Evolutionary conservation across 2,329 filamentous ascomycete genomes (phyloP).

Genomic region (Coniochaeta sp.): DNA sequence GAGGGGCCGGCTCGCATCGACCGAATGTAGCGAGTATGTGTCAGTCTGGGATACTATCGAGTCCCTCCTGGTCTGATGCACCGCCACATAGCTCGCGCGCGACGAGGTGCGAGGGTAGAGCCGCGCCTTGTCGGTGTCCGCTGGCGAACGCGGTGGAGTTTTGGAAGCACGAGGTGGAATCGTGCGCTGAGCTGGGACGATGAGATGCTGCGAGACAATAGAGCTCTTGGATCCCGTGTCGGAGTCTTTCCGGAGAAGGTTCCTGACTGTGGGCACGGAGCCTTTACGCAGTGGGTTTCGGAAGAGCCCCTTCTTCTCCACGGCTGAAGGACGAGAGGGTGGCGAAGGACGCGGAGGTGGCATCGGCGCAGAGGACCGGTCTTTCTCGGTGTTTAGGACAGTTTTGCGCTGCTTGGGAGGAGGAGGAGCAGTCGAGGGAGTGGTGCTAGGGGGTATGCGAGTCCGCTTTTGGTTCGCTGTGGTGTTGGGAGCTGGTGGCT

Average conservation of each 20-base stretch:
- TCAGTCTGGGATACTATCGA: slow-evolving; percentile 51
- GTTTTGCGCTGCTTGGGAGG: slow-evolving; percentile 14
- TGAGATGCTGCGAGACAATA: slow-evolving; percentile 17
- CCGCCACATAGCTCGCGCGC: slow-evolving; percentile 39
- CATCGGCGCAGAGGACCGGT: background rate
- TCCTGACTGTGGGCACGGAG: slow-evolving; percentile 36
- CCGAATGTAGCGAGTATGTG: slow-evolving; percentile 43
- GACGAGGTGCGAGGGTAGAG: slow-evolving; percentile 32
- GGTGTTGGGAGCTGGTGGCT: background rate
- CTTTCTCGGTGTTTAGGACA: slow-evolving; percentile 21
- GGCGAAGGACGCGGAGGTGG: background rate
- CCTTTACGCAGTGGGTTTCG: slow-evolving; percentile 43
- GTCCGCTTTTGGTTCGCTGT: slow-evolving; percentile 38
- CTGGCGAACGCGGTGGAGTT: slow-evolving; percentile 7
- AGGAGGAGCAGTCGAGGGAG: slow-evolving; percentile 6
- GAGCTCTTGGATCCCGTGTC: slow-evolving; percentile 16
- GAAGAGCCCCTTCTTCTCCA: slow-evolving; percentile 39
- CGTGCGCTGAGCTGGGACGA: slow-evolving; percentile 1
- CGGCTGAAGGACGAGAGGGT: background rate
- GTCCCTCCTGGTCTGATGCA: slow-evolving; percentile 42
- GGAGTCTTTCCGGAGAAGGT: slow-evolving; percentile 34
- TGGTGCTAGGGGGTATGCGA: slow-evolving; percentile 25
- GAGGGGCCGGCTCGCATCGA: slow-evolving; percentile 33
- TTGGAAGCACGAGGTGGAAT: slow-evolving; percentile 7
- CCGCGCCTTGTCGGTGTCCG: slow-evolving; percentile 2